Conservation (phyloP, 345 rosid species). For the Rhizophora apiculata region DNA sequence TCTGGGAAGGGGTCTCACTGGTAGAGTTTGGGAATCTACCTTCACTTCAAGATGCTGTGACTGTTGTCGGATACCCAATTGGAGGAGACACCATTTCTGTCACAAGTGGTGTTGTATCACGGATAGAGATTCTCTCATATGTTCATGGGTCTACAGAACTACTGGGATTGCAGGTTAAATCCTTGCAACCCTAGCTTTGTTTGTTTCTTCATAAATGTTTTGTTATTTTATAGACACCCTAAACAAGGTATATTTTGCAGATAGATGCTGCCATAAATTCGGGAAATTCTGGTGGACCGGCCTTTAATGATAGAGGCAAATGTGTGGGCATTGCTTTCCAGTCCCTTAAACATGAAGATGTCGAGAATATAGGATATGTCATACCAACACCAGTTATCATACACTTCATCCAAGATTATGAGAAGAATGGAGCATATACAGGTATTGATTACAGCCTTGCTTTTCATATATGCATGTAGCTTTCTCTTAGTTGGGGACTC, state of each 20-base stretch:
- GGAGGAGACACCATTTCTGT: slow-evolving; percentile 98
- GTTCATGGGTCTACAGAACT: slow-evolving; percentile 95
- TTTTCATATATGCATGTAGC: background rate
- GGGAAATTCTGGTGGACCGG: slow-evolving; percentile 98
- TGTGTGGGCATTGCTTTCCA: slow-evolving; percentile 98
- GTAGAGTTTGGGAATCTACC: slow-evolving; percentile 93
- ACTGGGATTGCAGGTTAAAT: slow-evolving; percentile 75
- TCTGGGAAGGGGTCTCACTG: slow-evolving; percentile 86
- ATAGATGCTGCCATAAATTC: slow-evolving; percentile 98
- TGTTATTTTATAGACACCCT: background rate
- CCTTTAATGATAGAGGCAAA: slow-evolving; percentile 82
- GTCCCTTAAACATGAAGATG: slow-evolving; percentile 93
- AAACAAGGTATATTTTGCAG: slow-evolving; percentile 33
- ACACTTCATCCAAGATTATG: slow-evolving; percentile 90
- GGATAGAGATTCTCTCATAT: slow-evolving; percentile 88
- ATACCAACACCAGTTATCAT: slow-evolving; percentile 92
- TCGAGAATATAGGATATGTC: slow-evolving; percentile 90
- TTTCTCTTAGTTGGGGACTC: background rate
- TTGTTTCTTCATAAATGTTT: background rate
- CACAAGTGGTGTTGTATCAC: slow-evolving; percentile 92
- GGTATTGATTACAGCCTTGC: slow-evolving; percentile 33
- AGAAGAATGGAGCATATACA: slow-evolving; percentile 81
- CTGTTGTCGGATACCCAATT: slow-evolving; percentile 95
- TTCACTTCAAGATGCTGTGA: slow-evolving; percentile 93
- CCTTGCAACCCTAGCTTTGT: background rate